These are phyloP conservation scores for Linnemannia exigua DNA, from an alignment of 192 early-diverging fungal genomes.

Conservation along the genomic window DNA sequence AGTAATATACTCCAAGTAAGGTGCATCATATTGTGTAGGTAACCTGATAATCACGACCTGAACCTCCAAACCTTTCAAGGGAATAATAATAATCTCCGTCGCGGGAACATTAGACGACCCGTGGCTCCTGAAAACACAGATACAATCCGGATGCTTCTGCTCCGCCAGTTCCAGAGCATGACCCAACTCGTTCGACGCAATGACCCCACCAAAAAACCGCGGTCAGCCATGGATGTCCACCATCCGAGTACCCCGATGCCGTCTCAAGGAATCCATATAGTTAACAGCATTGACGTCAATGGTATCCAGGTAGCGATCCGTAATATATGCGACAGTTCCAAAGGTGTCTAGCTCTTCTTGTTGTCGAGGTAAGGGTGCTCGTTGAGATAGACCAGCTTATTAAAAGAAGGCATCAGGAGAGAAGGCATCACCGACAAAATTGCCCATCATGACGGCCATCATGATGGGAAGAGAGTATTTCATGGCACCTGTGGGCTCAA, in stretches of 20 bases:
- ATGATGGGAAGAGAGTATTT: constrained; percentile 95
- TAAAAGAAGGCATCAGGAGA: constrained; percentile 52
- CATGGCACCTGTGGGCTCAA: constrained; percentile 97
- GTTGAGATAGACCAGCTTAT: constrained; percentile 73
- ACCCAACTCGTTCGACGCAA: constrained; percentile 83
- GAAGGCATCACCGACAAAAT: constrained; percentile 55
- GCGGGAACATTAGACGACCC: constrained; percentile 51
- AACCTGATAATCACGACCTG: not conserved
- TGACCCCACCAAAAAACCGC: constrained; percentile 80
- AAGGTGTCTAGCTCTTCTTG: constrained; percentile 79
- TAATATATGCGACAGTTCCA: constrained; percentile 71
- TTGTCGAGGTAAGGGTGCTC: constrained; percentile 85
- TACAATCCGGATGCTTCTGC: constrained; percentile 54
- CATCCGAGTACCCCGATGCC: constrained; percentile 74
- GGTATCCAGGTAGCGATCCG: constrained; percentile 74
- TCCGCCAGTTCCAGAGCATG: constrained; percentile 73
- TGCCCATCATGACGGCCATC: constrained; percentile 74
- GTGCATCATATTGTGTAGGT: not conserved
- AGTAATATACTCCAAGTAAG: not conserved
- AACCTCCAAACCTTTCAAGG: constrained; percentile 18
- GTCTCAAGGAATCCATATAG: constrained; percentile 67
- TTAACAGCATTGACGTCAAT: constrained; percentile 76
- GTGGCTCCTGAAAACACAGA: constrained; percentile 68
- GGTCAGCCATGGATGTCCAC: constrained; percentile 80
- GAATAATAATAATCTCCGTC: constrained; percentile 62